A percentile compares a stretch with the other conserved stretches of the same genome.
phyloP scores from a whole-genome alignment of 2,329 filamentous ascomycete species.

The Epichloe glyceriae region DNA sequence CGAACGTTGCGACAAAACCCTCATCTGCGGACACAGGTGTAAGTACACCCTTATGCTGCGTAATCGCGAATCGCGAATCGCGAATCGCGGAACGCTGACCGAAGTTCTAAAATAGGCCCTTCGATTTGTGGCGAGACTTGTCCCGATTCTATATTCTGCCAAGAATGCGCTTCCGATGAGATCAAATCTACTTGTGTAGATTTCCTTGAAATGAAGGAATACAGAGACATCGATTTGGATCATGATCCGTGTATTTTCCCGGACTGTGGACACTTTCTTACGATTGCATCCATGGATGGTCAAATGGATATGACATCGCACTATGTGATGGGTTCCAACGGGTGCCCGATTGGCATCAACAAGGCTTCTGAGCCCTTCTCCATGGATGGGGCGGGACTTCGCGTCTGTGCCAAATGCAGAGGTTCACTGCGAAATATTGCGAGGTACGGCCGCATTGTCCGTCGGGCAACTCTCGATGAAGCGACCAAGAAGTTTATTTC shows the following conservation, averaged over 20 bases:
- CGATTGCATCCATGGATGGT: slow-evolving; percentile 46
- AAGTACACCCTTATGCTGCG: slow-evolving; percentile 2
- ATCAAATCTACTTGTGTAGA: slow-evolving; percentile 40
- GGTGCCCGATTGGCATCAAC: slow-evolving; percentile 19
- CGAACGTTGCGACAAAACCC: slow-evolving; percentile 36
- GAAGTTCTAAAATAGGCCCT: slow-evolving; percentile 21
- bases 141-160: slow-evolving; percentile 39
- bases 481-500: slow-evolving; percentile 51
- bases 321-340: slow-evolving; percentile 30
- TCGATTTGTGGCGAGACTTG: slow-evolving; percentile 53
- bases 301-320: slow-evolving; percentile 39
- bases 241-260: slow-evolving; percentile 49
- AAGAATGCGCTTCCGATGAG: slow-evolving; percentile 34
- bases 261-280: slow-evolving; percentile 51
- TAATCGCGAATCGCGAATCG: too few relatives aligned
- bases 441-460: slow-evolving; percentile 49
- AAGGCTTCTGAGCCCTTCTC: slow-evolving; percentile 34
- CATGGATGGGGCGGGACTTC: slow-evolving; percentile 26
- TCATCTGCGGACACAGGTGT: slow-evolving; percentile 51
- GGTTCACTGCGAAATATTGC: slow-evolving; percentile 41
- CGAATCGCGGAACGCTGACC: too few relatives aligned
- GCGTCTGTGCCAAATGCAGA: slow-evolving; percentile 47
- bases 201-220: slow-evolving; percentile 39
- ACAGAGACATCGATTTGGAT: slow-evolving; percentile 43
- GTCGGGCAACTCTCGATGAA: slow-evolving; percentile 47